Conservation (phyloP, 495 filamentous ascomycete genomes). For the Penicillium robsamsonii region DNA sequence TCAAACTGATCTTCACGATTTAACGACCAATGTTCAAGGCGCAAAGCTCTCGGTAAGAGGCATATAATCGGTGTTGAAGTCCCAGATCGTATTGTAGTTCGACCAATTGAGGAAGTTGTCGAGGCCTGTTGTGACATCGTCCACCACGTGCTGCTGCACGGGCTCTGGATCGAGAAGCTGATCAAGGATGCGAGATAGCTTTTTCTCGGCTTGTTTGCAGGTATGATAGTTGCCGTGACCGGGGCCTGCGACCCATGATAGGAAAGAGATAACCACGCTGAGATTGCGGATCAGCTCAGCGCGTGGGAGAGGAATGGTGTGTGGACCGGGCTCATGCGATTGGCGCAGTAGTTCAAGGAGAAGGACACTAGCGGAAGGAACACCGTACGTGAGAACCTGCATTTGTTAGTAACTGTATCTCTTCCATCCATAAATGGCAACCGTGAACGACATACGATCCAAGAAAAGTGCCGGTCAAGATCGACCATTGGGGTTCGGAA, state of each 20-base stretch:
- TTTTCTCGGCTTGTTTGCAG: slow-evolving; percentile 48
- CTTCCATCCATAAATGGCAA: neutral
- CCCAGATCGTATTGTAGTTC: slow-evolving; percentile 34
- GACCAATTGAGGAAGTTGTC: slow-evolving; percentile 42
- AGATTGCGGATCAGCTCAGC: slow-evolving; percentile 63
- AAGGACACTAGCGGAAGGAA: slow-evolving; percentile 58
- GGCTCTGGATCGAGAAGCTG: slow-evolving; percentile 42
- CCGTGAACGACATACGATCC: slow-evolving; percentile 46
- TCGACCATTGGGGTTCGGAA: slow-evolving; percentile 48
- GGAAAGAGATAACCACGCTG: slow-evolving; percentile 58
- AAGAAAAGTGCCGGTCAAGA: slow-evolving; percentile 53
- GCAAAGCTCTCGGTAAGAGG: slow-evolving; percentile 25
- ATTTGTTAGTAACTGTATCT: slow-evolving; percentile 19
- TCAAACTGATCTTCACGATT: neutral
- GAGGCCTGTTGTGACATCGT: slow-evolving; percentile 35
- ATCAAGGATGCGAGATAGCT: slow-evolving; percentile 43
- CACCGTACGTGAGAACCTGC: slow-evolving; percentile 52
- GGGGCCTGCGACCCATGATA: slow-evolving; percentile 54
- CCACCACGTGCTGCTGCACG: slow-evolving; percentile 28
- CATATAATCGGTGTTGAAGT: slow-evolving; percentile 36
- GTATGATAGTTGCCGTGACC: slow-evolving; percentile 53
- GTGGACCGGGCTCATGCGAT: slow-evolving; percentile 41
- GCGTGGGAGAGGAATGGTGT: slow-evolving; percentile 45
- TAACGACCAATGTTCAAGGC: slow-evolving; percentile 15
- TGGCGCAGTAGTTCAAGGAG: slow-evolving; percentile 61